Evolutionary conservation across 2,329 filamentous ascomycete species (phyloP).

Genomic region (Shiraia sp.): DNA sequence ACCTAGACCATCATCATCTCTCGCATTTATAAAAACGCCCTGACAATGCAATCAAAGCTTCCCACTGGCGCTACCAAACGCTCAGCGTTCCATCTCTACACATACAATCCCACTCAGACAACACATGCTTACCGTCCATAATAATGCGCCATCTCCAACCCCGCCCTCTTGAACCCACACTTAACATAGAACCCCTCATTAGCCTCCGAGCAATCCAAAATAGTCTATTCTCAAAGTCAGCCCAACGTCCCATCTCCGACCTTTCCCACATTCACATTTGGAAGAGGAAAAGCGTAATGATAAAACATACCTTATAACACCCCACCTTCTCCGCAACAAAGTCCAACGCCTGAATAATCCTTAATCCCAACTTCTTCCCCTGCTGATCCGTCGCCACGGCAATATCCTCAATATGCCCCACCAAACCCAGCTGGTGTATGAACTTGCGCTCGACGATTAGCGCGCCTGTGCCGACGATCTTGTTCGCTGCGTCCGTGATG

Average conservation of each 20-base stretch:
- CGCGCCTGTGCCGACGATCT: constrained; percentile 87
- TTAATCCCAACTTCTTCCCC: constrained; percentile 91
- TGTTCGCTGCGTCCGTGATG: constrained; percentile 71
- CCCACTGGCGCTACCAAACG: not conserved
- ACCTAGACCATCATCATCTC: not conserved
- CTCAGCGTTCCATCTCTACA: not conserved
- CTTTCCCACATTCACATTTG: no score
- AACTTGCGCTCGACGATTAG: constrained; percentile 94
- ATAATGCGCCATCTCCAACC: constrained; percentile 96
- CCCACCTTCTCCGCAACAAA: constrained; percentile 84
- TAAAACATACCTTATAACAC: constrained; percentile 76
- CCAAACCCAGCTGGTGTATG: constrained; percentile 78
- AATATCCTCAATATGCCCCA: constrained; percentile 98
- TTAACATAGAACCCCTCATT: constrained; percentile 99
- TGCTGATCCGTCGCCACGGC: constrained; percentile 94
- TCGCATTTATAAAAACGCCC: constrained; percentile 2
- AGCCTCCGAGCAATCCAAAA: constrained; percentile 92
- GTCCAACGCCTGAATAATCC: constrained; percentile 92
- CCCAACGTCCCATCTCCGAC: not conserved
- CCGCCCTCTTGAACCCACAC: constrained; percentile 90
- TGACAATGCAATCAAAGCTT: constrained; percentile 7
- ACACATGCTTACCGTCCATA: constrained; percentile 53
- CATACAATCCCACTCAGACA: constrained; percentile 1
- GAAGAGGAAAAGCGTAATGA: not conserved
- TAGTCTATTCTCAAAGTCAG: constrained; percentile 62